phyloP scores from a whole-genome alignment of 2,329 filamentous ascomycete species.

The Cercospora brassicicola region DNA sequence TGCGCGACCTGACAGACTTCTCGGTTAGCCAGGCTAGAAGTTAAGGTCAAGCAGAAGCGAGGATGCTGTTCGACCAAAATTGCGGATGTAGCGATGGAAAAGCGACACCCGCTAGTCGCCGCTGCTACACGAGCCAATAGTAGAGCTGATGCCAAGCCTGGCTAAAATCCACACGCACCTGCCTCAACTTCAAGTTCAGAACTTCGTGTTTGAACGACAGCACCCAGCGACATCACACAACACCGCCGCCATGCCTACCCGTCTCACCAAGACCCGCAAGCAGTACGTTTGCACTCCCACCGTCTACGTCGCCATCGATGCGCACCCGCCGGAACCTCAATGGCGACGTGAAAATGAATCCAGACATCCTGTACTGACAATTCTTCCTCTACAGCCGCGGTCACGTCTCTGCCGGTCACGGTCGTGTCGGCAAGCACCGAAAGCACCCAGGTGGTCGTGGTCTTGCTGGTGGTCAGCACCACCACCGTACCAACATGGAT shows the following conservation, averaged over 20 bases:
- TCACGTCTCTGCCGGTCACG: constrained; percentile 97
- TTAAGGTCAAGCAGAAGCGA: constrained; percentile 11
- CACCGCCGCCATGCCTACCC: constrained; percentile 63
- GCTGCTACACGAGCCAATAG: not conserved
- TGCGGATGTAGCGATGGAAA: constrained; percentile 2
- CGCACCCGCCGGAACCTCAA: not conserved
- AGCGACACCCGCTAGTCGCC: constrained; percentile 5
- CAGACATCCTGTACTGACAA: not conserved
- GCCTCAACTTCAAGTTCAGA: constrained; percentile 5
- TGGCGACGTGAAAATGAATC: not conserved
- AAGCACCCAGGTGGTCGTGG: constrained; percentile 78
- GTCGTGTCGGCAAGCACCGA: constrained; percentile 98
- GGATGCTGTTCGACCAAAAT: constrained; percentile 7
- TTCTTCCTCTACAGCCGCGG: constrained; percentile 65
- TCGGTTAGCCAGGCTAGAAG: constrained; percentile 12
- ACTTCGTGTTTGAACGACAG: not conserved
- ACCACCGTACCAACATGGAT: constrained; percentile 90
- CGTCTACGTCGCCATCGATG: constrained; percentile 7
- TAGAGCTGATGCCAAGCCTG: not conserved
- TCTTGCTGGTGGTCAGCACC: constrained; percentile 99
- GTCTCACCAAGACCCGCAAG: constrained; percentile 74
- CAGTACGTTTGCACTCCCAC: constrained; percentile 57
- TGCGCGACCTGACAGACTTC: constrained; percentile 11
- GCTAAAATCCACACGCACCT: constrained; percentile 4
- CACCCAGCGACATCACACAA: constrained; percentile 20